Conservation (phyloP, 2,329 filamentous ascomycete species). For the Aspergillaceae sp. region DNA sequence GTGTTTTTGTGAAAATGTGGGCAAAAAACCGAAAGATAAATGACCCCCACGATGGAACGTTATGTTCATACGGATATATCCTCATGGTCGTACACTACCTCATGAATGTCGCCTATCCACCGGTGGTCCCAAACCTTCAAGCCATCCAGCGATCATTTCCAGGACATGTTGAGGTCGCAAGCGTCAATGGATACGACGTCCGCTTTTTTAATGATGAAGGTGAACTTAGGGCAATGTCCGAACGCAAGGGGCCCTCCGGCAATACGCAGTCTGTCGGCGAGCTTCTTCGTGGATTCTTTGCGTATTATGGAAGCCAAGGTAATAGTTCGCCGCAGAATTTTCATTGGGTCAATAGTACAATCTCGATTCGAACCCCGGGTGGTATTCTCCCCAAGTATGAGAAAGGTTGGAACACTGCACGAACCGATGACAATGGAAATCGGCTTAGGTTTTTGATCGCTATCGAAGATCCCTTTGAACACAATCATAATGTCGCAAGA, state of each 20-base stretch:
- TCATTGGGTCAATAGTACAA: slow-evolving; percentile 69
- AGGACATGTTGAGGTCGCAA: slow-evolving; percentile 22
- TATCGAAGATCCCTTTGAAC: slow-evolving; percentile 86
- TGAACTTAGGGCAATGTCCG: slow-evolving; percentile 56
- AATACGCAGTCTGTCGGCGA: slow-evolving; percentile 63
- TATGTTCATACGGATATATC: slow-evolving; percentile 86
- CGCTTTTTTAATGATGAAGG: slow-evolving; percentile 70
- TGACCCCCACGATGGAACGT: slow-evolving; percentile 72
- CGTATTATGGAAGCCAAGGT: slow-evolving; percentile 22
- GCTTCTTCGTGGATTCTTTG: slow-evolving; percentile 75
- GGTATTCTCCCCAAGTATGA: slow-evolving; percentile 64
- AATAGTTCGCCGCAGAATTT: slow-evolving; percentile 40
- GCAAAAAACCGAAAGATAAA: slow-evolving; percentile 80
- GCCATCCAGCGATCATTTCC: slow-evolving; percentile 26
- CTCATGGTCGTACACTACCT: slow-evolving; percentile 89
- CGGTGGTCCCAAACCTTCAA: slow-evolving; percentile 70
- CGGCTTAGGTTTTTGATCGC: slow-evolving; percentile 76
- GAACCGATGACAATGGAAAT: slow-evolving; percentile 60
- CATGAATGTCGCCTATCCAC: slow-evolving; percentile 69
- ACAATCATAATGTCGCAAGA: slow-evolving; percentile 77
- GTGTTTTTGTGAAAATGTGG: slow-evolving; percentile 86
- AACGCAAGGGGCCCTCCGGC: slow-evolving; percentile 50
- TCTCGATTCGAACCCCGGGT: slow-evolving; percentile 64
- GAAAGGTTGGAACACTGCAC: slow-evolving; percentile 82
- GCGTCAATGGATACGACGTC: slow-evolving; percentile 59